Evolutionary conservation across 805 yeast genomes (phyloP), one percentile per base, ranked within the genome.

Genomic region (Spathaspora arborariae): DNA sequence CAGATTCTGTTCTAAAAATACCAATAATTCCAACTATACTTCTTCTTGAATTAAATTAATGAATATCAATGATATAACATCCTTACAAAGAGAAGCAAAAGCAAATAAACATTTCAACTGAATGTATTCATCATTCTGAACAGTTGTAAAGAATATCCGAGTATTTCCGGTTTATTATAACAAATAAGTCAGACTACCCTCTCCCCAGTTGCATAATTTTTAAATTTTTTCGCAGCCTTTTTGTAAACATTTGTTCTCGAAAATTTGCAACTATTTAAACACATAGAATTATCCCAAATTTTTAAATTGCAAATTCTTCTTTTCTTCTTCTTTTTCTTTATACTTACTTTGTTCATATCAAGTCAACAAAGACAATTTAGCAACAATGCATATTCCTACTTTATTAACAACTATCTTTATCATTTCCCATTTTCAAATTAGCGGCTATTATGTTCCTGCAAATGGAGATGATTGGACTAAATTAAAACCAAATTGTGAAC

Each of bases 401-500:
- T 30, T 30, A 30, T 30, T 30, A 30, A 30, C 35, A 30, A 30
- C 35, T 20, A 19, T 37, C 39, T 6, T 37, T 3, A 21, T 37
- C n/a, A 18, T 15, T 8, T 18, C 20, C 20, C 16, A 20, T 38
- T 39, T 27, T 15, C 33, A 34, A 50, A 35, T 45, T 39, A n/a
- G 45, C 41, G 42, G 42, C 22, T 42, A 39, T 24, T 51, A 56
- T 45, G 48, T 54, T 41, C 74, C 72, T 1, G 63, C 57, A 35
- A 52, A 56, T n/a, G 65, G 64, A 2, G 65, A 58, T 18, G 72
- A 67, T 48, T 67, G 74, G 74, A 59, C 64, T n/a, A 33, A 47
- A 2, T 60, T 65, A 40, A 60, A 52, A 48, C 72, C 72, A 1
- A 52, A 52, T 2, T 20, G 41, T 6, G 42, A 33, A 5, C 33